Evolutionary conservation across 179 eudicot species (phyloP), one percentile per base, ranked within the genome.

Genomic region (Beta corolliflora): DNA sequence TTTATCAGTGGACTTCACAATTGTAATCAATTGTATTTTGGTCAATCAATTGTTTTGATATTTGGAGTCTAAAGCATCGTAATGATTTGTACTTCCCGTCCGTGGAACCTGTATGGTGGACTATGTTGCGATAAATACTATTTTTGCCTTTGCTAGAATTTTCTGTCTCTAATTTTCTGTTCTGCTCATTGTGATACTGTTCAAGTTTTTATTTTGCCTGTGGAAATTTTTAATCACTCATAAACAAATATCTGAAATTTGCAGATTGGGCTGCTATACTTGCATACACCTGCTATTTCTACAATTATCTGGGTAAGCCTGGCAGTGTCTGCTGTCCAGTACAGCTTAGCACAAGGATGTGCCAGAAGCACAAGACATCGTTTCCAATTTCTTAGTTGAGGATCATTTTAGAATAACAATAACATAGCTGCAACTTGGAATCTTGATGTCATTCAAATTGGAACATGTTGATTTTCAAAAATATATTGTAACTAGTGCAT

Each of bases 11-110:
- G 46, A 67, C 69, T 64, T 71, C 59, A 44, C 41, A 50, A n/a
- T 56, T 68, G 80, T 81, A 29, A 71, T 16, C 75, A 73, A 78
- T 46, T 46, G 50, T 25, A 25, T 25, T 25, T 25, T 25, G 29
- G 29, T 25, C 29, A 25, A 46, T 77, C 15, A 59, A 78, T 19
- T 65, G 59, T 77, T 58, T 81, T 41, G 54, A 73, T 21, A 18
- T 78, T 36, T 56, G 77, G 76, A 81, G 71, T 56, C 69, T 65
- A 48, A 64, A 72, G 14, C 19, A 79, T 21, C 65, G 44, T 66
- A 19, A 60, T 68, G 69, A 75, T 56, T n/a, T 41, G 23, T 46
- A 44, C 29, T 66, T 65, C 75, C 55, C 53, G 45, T 53, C 4
- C 31, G 60, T 55, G 77, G 59, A 12, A 14, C 63, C 41, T 14